These are phyloP conservation scores for Metschnikowia drakensbergensis DNA, from an alignment of 805 yeast genomes.

Conservation along the genomic window DNA sequence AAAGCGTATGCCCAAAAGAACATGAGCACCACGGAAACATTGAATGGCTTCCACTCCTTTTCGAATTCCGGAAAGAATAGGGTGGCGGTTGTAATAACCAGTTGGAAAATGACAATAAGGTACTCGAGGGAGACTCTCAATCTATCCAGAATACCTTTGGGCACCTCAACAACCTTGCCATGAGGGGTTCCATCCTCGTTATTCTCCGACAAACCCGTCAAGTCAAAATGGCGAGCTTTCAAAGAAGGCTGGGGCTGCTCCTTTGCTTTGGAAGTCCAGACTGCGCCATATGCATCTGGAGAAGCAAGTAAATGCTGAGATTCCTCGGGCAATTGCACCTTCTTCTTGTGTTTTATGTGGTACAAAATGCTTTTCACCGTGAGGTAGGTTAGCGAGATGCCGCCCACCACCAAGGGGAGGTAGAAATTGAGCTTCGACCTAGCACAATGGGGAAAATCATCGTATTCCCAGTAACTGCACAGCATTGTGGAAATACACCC, in stretches of 20 bases:
- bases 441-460: constrained; percentile 56
- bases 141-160: constrained; percentile 51
- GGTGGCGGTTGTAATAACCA: constrained; percentile 34
- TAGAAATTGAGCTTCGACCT: constrained; percentile 38
- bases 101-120: constrained; percentile 41
- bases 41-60: constrained; percentile 31
- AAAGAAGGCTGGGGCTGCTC: constrained; percentile 23
- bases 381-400: constrained; percentile 27
- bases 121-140: constrained; percentile 49
- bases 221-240: constrained; percentile 63
- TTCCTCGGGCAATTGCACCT: constrained; percentile 23
- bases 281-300: constrained; percentile 32
- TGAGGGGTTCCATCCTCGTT: constrained; percentile 61
- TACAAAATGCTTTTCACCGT: constrained; percentile 13
- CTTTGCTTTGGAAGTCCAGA: constrained; percentile 8
- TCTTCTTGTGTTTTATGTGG: constrained; percentile 2
- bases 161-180: constrained; percentile 47
- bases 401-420: constrained; percentile 28
- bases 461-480: constrained; percentile 50
- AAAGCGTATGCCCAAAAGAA: constrained; percentile 45
- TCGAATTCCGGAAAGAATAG: constrained; percentile 28
- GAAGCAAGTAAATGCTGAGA: constrained; percentile 33
- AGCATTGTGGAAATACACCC: constrained; percentile 6
- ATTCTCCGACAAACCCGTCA: constrained; percentile 49
- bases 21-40: constrained; percentile 19